phyloP scores from a whole-genome alignment of 768 basidiomycete genomes.

The Floccularia luteovirens region DNA sequence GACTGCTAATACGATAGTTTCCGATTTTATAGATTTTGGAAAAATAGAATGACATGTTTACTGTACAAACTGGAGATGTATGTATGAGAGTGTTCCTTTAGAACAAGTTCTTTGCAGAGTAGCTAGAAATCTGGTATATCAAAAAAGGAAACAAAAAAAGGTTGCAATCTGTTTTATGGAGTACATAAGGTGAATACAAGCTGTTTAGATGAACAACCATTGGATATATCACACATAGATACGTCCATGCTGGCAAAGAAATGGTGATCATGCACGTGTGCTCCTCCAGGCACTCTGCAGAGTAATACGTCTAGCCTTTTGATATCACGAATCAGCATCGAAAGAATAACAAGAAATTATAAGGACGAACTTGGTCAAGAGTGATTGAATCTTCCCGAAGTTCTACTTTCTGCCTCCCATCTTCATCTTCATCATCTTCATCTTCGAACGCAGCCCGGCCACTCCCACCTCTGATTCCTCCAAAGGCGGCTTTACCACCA shows the following conservation, averaged over 20 bases:
- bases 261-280: slow-evolving; percentile 36
- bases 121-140: too few species aligned
- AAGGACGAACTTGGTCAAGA: slow-evolving; percentile 72
- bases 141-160: too few species aligned
- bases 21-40: too few species aligned
- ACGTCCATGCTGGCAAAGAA: neutral
- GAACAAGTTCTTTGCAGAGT: too few species aligned
- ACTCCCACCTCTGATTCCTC: slow-evolving; percentile 51
- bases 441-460: slow-evolving; percentile 31
- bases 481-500: slow-evolving; percentile 80
- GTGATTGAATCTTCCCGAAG: slow-evolving; percentile 82
- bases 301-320: slow-evolving; percentile 73
- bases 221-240: too few species aligned
- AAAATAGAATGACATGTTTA: too few species aligned
- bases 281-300: slow-evolving; percentile 89
- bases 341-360: neutral
- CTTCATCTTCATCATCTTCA: slow-evolving; percentile 72
- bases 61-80: too few species aligned
- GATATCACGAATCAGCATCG: slow-evolving; percentile 5
- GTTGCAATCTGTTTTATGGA: too few species aligned
- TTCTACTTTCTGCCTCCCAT: slow-evolving; percentile 65
- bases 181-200: too few species aligned
- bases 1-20: too few species aligned
- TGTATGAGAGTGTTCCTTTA: too few species aligned
- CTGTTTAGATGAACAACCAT: too few species aligned